Conservation (phyloP, 805 yeast species). For the Kazachstania psychrophila region DNA sequence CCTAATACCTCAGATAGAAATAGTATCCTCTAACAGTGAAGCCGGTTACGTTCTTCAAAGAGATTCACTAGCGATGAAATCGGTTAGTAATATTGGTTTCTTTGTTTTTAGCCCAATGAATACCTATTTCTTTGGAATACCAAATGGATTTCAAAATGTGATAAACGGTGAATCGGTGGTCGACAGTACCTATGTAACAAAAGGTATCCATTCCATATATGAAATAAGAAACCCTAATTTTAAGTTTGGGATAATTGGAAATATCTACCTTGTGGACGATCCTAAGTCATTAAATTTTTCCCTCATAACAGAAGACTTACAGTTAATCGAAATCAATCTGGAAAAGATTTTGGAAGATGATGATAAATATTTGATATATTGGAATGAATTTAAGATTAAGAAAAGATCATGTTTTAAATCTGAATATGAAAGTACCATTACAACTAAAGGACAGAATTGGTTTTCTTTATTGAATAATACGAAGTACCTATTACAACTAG, state of each 20-base stretch:
- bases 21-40: not conserved
- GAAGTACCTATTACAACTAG: not conserved
- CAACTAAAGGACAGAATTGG: not conserved
- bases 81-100: conserved; percentile 18
- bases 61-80: conserved; percentile 3
- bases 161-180: conserved; percentile 9
- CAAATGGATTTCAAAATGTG: conserved; percentile 14
- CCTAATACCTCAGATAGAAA: conserved; percentile 1
- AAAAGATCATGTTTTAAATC: conserved; percentile 1
- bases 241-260: too few relatives aligned
- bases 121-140: conserved; percentile 9
- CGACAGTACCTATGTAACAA: conserved; percentile 1
- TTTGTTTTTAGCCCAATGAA: conserved; percentile 10
- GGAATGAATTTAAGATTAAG: conserved; percentile 5
- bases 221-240: too few relatives aligned
- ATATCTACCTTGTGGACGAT: too few relatives aligned
- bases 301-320: conserved; percentile 1
- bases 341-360: conserved; percentile 7
- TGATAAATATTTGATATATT: conserved; percentile 5
- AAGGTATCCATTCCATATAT: conserved; percentile 1
- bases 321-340: not conserved
- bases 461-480: too few relatives aligned
- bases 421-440: not conserved
- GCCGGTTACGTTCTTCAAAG: not conserved
- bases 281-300: conserved; percentile 1